These are phyloP conservation scores for Zhuliangozyma parablackwelliae DNA, from an alignment of 1,139 yeast species.

Conservation along the genomic window DNA sequence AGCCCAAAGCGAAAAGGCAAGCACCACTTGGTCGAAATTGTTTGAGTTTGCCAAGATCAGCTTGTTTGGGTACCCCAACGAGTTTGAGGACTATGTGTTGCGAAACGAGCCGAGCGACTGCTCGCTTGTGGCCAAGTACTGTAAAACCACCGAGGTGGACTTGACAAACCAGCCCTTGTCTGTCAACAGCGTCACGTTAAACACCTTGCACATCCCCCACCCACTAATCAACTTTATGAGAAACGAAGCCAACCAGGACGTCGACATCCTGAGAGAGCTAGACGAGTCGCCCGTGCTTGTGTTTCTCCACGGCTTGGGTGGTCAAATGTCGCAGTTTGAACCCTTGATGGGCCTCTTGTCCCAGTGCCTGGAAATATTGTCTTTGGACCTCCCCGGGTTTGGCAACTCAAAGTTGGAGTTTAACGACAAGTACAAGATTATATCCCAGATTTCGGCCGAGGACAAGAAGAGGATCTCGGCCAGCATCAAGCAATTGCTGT, in stretches of 20 bases:
- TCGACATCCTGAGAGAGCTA: conserved; percentile 31
- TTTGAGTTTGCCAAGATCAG: conserved; percentile 24
- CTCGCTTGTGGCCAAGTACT: conserved; percentile 48
- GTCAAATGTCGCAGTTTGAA: conserved; percentile 72
- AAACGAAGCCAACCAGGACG: conserved; percentile 27
- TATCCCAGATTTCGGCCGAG: conserved; percentile 19
- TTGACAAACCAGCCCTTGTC: conserved; percentile 20
- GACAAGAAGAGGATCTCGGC: conserved; percentile 27
- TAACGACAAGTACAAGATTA: conserved; percentile 14
- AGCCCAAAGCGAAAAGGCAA: conserved; percentile 16
- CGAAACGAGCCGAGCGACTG: conserved; percentile 51
- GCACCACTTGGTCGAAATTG: conserved; percentile 19
- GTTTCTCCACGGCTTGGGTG: conserved; percentile 73
- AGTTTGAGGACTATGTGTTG: conserved; percentile 39
- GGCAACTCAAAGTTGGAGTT: conserved; percentile 47
- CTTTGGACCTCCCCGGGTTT: conserved; percentile 74
- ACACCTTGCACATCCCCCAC: conserved; percentile 49
- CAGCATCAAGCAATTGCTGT: conserved; percentile 29
- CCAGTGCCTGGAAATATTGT: conserved; percentile 59
- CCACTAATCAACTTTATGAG: conserved; percentile 48
- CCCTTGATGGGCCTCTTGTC: conserved; percentile 59
- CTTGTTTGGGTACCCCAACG: conserved; percentile 20
- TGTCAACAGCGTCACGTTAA: conserved; percentile 33
- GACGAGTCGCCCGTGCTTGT: conserved; percentile 53
- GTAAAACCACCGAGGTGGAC: conserved; percentile 34